phyloP scores from a whole-genome alignment of 2,329 filamentous ascomycete genomes.

The Aspergillus amoenus region DNA sequence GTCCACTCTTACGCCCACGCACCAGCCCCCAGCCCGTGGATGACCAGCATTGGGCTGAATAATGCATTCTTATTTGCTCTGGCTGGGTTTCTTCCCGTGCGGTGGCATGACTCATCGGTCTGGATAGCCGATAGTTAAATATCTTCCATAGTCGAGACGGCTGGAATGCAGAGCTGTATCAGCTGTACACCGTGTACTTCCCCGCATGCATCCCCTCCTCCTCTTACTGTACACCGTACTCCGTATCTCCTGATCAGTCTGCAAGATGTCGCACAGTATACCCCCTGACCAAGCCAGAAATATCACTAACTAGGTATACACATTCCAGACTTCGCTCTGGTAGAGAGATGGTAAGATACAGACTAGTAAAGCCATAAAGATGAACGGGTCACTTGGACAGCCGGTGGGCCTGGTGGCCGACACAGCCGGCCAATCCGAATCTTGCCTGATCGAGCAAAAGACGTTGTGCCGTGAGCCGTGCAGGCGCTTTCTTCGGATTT shows the following conservation, averaged over 20 bases:
- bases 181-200: neutral
- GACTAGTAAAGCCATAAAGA: neutral
- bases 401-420: slow-evolving; percentile 1
- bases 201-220: neutral
- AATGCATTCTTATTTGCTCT: slow-evolving; percentile 4
- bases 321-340: no score
- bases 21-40: neutral
- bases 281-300: neutral
- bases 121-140: no score
- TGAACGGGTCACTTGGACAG: neutral
- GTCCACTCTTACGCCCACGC: neutral
- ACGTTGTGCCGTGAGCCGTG: no score
- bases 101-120: slow-evolving; percentile 10
- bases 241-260: no score
- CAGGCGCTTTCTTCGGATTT: no score
- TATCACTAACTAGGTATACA: neutral
- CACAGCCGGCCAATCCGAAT: neutral
- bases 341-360: neutral
- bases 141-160: neutral
- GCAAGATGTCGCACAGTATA: no score
- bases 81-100: neutral
- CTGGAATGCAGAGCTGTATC: neutral
- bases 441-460: neutral
- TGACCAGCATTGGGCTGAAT: neutral
- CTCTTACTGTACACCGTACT: no score